Evolutionary conservation across 768 basidiomycete species (phyloP).

Genomic region (Tulasnella sp.): DNA sequence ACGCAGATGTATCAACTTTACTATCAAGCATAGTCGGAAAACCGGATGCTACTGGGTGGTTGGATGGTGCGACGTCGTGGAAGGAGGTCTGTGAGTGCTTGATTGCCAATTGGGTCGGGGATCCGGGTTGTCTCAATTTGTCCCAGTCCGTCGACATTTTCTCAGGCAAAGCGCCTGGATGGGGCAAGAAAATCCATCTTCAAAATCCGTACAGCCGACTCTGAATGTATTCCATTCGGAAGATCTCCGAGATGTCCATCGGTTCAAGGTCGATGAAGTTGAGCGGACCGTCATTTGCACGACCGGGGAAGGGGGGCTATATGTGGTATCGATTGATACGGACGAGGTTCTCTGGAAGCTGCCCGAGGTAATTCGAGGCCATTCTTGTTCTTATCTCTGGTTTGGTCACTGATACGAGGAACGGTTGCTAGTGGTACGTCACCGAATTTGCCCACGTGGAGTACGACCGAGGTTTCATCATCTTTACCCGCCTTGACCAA

Average conservation of each 20-base stretch:
- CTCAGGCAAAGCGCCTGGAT: conserved; percentile 1
- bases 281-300: conserved; percentile 51
- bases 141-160: background rate
- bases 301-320: conserved; percentile 40
- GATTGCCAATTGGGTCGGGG: background rate
- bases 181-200: background rate
- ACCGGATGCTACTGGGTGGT: conserved; percentile 27
- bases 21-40: conserved; percentile 25
- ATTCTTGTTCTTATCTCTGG: background rate
- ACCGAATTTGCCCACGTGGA: conserved; percentile 51
- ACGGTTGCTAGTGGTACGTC: conserved; percentile 33
- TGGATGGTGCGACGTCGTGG: conserved; percentile 38
- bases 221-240: background rate
- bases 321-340: conserved; percentile 42
- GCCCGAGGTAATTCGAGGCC: conserved; percentile 31
- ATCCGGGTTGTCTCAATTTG: background rate
- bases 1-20: background rate
- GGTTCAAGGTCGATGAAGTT: conserved; percentile 64
- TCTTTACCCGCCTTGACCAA: conserved; percentile 47
- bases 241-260: conserved; percentile 30
- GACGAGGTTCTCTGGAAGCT: conserved; percentile 48
- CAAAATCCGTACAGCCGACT: background rate
- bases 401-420: background rate
- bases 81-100: conserved; percentile 44
- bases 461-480: conserved; percentile 56